These are phyloP conservation scores for Beauveria rudraprayagi DNA, from an alignment of 2,329 filamentous ascomycete species.

Conservation along the genomic window DNA sequence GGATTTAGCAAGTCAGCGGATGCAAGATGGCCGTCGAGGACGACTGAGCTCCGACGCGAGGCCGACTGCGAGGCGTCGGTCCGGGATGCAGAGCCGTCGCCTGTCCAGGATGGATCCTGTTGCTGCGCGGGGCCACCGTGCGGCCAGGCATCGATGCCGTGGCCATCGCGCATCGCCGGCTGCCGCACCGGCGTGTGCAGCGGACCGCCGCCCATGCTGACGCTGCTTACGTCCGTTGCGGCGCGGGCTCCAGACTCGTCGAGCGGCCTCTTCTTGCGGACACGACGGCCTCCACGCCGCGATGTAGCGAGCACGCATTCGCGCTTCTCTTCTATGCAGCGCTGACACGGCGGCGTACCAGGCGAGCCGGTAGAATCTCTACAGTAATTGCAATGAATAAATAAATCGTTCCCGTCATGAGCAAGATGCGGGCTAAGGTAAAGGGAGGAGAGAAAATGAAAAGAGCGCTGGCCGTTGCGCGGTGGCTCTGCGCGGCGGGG, in stretches of 20 bases:
- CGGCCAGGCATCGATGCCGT: constrained; percentile 13
- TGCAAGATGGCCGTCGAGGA: constrained; percentile 31
- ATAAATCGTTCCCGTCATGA: no score
- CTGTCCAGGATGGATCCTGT: constrained; percentile 8
- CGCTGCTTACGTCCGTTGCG: neutral
- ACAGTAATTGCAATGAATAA: neutral
- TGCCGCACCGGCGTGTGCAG: neutral
- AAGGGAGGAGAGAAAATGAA: neutral
- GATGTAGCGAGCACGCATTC: constrained; percentile 34
- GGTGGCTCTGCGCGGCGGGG: neutral
- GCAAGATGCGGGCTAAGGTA: neutral
- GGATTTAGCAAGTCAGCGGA: constrained; percentile 33
- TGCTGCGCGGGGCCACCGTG: neutral
- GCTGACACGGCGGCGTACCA: constrained; percentile 28
- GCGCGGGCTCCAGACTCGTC: neutral
- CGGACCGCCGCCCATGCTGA: neutral
- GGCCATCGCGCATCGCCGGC: neutral
- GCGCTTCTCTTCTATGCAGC: constrained; percentile 29
- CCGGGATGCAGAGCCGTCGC: constrained; percentile 5
- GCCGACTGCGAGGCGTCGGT: constrained; percentile 11
- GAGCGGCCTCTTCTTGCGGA: constrained; percentile 6
- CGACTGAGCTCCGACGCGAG: constrained; percentile 11
- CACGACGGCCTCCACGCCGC: constrained; percentile 27
- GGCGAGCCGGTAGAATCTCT: constrained; percentile 28
- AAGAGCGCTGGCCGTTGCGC: neutral